phyloP scores from a whole-genome alignment of 495 filamentous ascomycete genomes.

The Extremus antarcticus region DNA sequence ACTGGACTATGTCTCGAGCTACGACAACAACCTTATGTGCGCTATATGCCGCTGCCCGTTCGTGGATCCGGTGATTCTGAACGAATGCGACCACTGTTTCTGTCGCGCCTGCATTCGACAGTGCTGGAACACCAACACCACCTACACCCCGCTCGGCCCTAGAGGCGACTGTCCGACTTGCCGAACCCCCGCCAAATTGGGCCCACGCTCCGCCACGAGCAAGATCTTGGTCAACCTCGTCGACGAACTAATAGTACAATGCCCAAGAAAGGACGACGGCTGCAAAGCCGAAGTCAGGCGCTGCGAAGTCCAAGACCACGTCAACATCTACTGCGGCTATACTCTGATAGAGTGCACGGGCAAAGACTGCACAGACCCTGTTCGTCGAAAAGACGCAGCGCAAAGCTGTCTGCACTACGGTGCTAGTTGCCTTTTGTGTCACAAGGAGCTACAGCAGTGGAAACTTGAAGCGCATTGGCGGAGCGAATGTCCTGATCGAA shows the following conservation, averaged over 20 bases:
- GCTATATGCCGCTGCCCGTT: slow-evolving; percentile 73
- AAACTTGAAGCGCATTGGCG: slow-evolving; percentile 48
- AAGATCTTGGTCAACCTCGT: slow-evolving; percentile 54
- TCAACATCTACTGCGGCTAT: slow-evolving; percentile 64
- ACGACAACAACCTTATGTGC: slow-evolving; percentile 73
- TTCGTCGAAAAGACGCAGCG: slow-evolving; percentile 43
- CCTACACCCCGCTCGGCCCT: slow-evolving; percentile 7
- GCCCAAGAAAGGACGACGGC: slow-evolving; percentile 51
- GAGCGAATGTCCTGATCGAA: slow-evolving; percentile 40
- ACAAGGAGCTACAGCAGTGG: slow-evolving; percentile 42
- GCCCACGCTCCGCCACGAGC: slow-evolving; percentile 5
- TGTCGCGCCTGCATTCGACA: slow-evolving; percentile 57
- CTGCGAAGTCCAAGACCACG: slow-evolving; percentile 60
- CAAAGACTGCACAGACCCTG: slow-evolving; percentile 25
- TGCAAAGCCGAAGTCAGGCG: slow-evolving; percentile 54
- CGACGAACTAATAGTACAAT: slow-evolving; percentile 63
- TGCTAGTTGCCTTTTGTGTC: slow-evolving; percentile 45
- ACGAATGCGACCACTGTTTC: slow-evolving; percentile 62
- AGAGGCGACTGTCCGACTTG: slow-evolving; percentile 31
- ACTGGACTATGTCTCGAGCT: slow-evolving; percentile 56
- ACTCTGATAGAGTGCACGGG: slow-evolving; percentile 52
- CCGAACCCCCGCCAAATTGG: slow-evolving; percentile 20
- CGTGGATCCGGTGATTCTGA: slow-evolving; percentile 56
- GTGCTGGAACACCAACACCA: slow-evolving; percentile 16
- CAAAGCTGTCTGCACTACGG: slow-evolving; percentile 50